These are phyloP conservation scores for Leucocoprinus birnbaumii DNA, from an alignment of 768 basidiomycete species.

Conservation along the genomic window DNA sequence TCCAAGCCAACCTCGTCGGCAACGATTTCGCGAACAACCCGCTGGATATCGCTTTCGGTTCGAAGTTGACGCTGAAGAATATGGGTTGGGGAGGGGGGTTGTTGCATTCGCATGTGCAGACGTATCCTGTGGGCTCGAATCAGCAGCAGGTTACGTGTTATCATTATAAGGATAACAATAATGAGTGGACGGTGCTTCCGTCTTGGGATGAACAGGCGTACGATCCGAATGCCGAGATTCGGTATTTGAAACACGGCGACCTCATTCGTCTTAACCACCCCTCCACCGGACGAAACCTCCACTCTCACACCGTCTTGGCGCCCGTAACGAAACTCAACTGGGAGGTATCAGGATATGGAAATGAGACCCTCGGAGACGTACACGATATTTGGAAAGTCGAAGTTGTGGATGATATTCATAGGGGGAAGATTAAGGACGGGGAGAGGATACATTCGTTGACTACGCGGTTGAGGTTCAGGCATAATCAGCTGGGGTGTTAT, in stretches of 20 bases:
- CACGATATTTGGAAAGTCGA: conserved; percentile 94
- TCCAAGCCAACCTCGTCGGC: conserved; percentile 93
- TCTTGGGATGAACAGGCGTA: conserved; percentile 73
- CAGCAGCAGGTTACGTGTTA: conserved; percentile 99
- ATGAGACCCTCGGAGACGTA: conserved; percentile 79
- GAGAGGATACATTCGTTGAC: conserved; percentile 85
- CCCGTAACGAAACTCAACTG: conserved; percentile 86
- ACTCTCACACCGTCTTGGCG: conserved; percentile 86
- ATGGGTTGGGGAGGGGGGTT: conserved; percentile 98
- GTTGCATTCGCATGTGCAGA: conserved; percentile 95
- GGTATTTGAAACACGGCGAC: conserved; percentile 75
- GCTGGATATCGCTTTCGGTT: conserved; percentile 88
- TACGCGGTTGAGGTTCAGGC: conserved; percentile 83
- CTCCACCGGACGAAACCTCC: conserved; percentile 86
- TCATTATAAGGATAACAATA: conserved; percentile 99
- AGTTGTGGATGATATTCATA: conserved; percentile 85
- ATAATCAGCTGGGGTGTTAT: conserved; percentile 80
- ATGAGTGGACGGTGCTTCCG: conserved; percentile 83
- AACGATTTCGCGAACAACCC: conserved; percentile 94
- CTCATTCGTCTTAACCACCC: conserved; percentile 77
- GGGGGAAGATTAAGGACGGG: conserved; percentile 51
- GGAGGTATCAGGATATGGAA: conserved; percentile 95
- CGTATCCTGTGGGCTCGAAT: conserved; percentile 84
- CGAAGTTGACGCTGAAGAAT: conserved; percentile 91
- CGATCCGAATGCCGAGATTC: conserved; percentile 64